Evolutionary conservation across 2,329 filamentous ascomycete species (phyloP).

Genomic region (Boeremia exigua): DNA sequence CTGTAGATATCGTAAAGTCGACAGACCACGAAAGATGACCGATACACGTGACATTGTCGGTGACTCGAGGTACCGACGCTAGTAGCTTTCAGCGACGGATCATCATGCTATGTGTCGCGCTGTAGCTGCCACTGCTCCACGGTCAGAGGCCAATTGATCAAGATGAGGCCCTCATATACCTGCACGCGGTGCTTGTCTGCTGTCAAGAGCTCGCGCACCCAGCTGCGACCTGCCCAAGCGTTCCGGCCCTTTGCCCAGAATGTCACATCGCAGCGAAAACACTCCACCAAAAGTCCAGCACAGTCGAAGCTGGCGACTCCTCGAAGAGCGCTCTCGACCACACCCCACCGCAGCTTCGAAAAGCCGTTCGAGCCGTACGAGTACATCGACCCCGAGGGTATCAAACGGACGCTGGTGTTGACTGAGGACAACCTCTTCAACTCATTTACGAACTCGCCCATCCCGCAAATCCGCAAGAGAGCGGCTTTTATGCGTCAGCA

Average conservation of each 20-base stretch:
- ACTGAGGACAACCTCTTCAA: constrained; percentile 88
- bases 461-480: constrained; percentile 83
- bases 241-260: constrained; percentile 35
- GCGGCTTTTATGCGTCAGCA: constrained; percentile 92
- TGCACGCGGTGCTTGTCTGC: constrained; percentile 49
- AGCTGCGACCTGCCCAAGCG: constrained; percentile 31
- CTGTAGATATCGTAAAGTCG: no score
- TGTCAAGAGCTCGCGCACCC: constrained; percentile 38
- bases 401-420: constrained; percentile 56
- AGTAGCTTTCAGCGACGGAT: constrained; percentile 16
- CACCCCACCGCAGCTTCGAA: constrained; percentile 34
- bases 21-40: background rate
- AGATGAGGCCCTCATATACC: constrained; percentile 50
- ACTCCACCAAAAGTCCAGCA: constrained; percentile 42
- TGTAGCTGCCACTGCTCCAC: constrained; percentile 4
- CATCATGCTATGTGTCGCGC: constrained; percentile 9
- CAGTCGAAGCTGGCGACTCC: constrained; percentile 33
- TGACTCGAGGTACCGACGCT: constrained; percentile 6
- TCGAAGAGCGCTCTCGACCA: constrained; percentile 39
- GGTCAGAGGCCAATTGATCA: constrained; percentile 21
- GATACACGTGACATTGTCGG: constrained; percentile 8
- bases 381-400: constrained; percentile 45
- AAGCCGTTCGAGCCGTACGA: constrained; percentile 44
- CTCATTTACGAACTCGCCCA: constrained; percentile 85
- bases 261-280: constrained; percentile 33